Percentiles rank a stretch among this genome's conserved stretches.
Evolutionary conservation across 2,329 filamentous ascomycete species (phyloP).

Genomic region (Cephalotrichum gorgonifer): DNA sequence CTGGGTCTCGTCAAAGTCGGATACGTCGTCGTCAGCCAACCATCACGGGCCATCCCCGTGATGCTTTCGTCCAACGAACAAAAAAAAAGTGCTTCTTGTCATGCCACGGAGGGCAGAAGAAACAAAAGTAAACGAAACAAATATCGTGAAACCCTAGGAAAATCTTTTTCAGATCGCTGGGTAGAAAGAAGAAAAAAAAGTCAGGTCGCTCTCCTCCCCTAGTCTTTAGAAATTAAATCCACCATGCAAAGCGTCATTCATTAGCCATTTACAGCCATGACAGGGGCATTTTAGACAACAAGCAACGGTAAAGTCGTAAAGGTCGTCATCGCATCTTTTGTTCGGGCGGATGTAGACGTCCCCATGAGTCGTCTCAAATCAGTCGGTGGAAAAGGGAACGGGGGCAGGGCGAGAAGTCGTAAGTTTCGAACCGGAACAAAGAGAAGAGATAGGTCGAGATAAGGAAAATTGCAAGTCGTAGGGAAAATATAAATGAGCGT

Average conservation of each 20-base stretch:
- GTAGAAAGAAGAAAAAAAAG: conserved; percentile 12
- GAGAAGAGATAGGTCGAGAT: background rate
- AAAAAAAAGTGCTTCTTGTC: too few relatives aligned
- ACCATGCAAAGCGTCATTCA: conserved; percentile 33
- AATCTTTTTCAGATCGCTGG: conserved; percentile 6
- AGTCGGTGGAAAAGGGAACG: background rate
- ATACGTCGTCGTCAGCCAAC: background rate
- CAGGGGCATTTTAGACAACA: conserved; percentile 8
- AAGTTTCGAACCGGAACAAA: background rate
- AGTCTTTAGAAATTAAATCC: conserved; percentile 18
- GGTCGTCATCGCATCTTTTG: conserved; percentile 10
- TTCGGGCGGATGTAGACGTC: background rate
- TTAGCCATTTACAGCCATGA: conserved; percentile 20
- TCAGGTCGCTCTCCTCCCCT: conserved; percentile 7
- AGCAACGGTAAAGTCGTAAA: conserved; percentile 8
- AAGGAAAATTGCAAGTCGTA: background rate
- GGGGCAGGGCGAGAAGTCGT: background rate
- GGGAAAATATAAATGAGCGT: conserved; percentile 2
- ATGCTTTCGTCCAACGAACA: background rate
- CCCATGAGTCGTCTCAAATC: conserved; percentile 1
- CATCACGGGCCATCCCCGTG: background rate
- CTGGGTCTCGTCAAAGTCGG: conserved; percentile 4
- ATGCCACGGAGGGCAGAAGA: too few relatives aligned
- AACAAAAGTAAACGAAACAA: conserved; percentile 5
- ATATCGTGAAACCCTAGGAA: conserved; percentile 1